Evolutionary conservation across 140 eudicot species (phyloP).

Genomic region (Ambrosia hybrid): DNA sequence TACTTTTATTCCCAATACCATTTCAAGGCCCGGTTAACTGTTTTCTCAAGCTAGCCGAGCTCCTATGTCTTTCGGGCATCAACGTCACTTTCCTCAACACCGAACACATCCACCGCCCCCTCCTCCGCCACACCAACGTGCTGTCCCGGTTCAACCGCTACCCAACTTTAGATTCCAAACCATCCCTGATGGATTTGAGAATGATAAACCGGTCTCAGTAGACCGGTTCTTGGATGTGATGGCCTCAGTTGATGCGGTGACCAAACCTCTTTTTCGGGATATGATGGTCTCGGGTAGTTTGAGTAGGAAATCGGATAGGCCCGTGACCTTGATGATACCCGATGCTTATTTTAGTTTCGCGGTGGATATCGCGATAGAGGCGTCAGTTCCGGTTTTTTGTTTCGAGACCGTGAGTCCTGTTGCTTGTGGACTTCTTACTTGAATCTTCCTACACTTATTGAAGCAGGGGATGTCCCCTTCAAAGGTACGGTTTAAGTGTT

Average conservation of each 20-base stretch:
- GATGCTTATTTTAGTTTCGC: slow-evolving; percentile 36
- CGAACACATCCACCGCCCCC: slow-evolving; percentile 31
- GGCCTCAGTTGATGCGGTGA: slow-evolving; percentile 28
- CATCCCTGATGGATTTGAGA: slow-evolving; percentile 44
- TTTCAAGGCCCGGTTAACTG: slow-evolving; percentile 44
- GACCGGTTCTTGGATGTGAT: slow-evolving; percentile 42
- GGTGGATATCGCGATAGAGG: slow-evolving; percentile 33
- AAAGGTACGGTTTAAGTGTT: slow-evolving; percentile 21
- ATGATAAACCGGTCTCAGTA: slow-evolving; percentile 40
- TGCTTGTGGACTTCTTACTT: slow-evolving; percentile 35
- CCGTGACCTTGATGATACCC: slow-evolving; percentile 33
- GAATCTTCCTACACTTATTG: slow-evolving; percentile 36
- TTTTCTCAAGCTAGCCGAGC: slow-evolving; percentile 42
- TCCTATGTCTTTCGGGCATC: slow-evolving; percentile 38
- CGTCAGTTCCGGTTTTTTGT: slow-evolving; percentile 32
- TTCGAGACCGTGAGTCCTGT: slow-evolving; percentile 40
- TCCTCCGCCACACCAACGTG: slow-evolving; percentile 30
- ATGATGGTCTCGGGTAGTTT: slow-evolving; percentile 29
- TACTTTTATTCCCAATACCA: slow-evolving; percentile 50
- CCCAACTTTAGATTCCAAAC: slow-evolving; percentile 24
- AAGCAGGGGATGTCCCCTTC: slow-evolving; percentile 43
- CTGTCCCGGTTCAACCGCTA: slow-evolving; percentile 32
- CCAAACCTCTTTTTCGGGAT: slow-evolving; percentile 33
- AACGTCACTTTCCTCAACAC: slow-evolving; percentile 47
- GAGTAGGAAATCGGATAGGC: slow-evolving; percentile 24